Evolutionary conservation across 2,329 filamentous ascomycete species (phyloP), one percentile per base, ranked within the genome.

Genomic region (Nakataea oryzae): DNA sequence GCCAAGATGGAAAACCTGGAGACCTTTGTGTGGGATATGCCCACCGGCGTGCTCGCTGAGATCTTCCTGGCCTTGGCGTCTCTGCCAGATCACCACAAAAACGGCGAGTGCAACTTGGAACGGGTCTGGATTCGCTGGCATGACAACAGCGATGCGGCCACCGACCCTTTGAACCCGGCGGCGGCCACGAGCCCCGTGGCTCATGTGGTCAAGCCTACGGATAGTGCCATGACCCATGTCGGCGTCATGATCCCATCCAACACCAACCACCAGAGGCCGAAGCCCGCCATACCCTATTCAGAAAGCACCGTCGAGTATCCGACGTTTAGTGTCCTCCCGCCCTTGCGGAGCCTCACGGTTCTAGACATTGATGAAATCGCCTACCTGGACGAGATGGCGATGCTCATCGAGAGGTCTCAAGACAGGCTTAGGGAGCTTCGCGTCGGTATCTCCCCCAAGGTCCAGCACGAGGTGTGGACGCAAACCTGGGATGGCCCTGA

Each of bases 21-120:
- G 73, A 86, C 86, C 0, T 95, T 95, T 69, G 80, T 90, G 3
- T 95, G 90, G 90, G 90, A 96, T 69, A 93, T 95, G 90, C 90
- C 90, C 0, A 95, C 90, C 0, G 91, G 90, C 1, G 88, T 95
- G 24, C 75, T 92, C 61, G 83, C 90, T 61, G 89, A 93, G 71
- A 88, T 93, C 30, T 95, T 91, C 83, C 83, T 91, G 70, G 87
- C 90, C 27, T 79, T 96, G 58, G 85, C 87, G 1, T 91, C 88
- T 6, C 77, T 92, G 14, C 86, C 84, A 54, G 82, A 89, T 67
- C 79, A 83, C 27, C 75, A 79, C 54, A 79, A 84, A 54, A 80
- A 83, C 58, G 79, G 82, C 28, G 78, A 84, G 63, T 87, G 87
- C 69, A 86, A 87, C 57, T 76, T 95, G 58, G 86, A 90, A 62